These are phyloP conservation scores for Fusarium sulawesiense DNA, from an alignment of 2,329 filamentous ascomycete species.

Conservation along the genomic window DNA sequence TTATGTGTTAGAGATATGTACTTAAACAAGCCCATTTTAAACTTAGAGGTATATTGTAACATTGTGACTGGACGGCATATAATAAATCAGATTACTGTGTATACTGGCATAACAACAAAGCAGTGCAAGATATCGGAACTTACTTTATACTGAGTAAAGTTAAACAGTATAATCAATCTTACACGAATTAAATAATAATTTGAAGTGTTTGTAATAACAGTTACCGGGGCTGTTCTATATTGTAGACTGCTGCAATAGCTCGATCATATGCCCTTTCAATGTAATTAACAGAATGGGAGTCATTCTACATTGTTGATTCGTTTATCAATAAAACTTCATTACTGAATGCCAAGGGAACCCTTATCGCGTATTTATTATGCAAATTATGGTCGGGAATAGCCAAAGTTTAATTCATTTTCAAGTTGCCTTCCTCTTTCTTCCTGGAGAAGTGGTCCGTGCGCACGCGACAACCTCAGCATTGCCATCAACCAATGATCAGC, in stretches of 20 bases:
- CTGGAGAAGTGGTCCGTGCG: conserved; percentile 30
- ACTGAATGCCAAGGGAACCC: background rate
- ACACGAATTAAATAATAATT: background rate
- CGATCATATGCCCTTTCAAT: background rate
- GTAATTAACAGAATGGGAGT: background rate
- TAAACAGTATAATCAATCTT: background rate
- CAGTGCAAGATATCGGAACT: no score
- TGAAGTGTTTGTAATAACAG: background rate
- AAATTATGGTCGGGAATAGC: background rate
- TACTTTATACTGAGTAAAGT: background rate
- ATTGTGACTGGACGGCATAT: background rate
- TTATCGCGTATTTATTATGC: background rate
- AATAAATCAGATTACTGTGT: no score
- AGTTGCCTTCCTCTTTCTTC: conserved; percentile 15
- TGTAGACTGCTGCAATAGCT: background rate
- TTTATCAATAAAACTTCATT: background rate
- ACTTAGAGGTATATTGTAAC: background rate
- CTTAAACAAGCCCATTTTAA: background rate
- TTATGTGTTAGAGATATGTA: background rate
- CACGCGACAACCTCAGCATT: conserved; percentile 41
- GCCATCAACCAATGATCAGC: conserved; percentile 36
- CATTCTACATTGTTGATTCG: background rate
- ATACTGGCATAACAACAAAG: no score
- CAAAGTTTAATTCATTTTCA: conserved; percentile 34
- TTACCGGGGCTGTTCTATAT: background rate